These are phyloP conservation scores for Populus pruinosa DNA, from an alignment of 345 rosid genomes.

Conservation along the genomic window DNA sequence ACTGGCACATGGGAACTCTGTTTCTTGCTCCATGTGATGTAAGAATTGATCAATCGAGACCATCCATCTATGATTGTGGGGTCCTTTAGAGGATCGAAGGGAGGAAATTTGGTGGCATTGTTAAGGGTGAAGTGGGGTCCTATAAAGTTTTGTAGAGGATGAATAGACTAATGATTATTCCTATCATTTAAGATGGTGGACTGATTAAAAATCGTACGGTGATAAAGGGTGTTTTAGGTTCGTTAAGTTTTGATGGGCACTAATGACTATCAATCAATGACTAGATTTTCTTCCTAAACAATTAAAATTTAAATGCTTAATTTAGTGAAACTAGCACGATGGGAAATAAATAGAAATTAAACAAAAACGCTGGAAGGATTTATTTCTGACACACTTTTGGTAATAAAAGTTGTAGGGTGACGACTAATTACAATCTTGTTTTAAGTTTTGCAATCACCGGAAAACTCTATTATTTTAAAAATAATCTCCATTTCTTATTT, in stretches of 20 bases:
- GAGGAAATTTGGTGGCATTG: not conserved
- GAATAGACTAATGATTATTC: conserved; percentile 1
- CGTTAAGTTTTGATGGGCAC: not conserved
- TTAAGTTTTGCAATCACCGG: too few species aligned
- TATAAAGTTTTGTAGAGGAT: not conserved
- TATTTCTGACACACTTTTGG: not conserved
- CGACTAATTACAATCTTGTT: too few species aligned
- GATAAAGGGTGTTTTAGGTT: not conserved
- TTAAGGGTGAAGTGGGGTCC: not conserved
- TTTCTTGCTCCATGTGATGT: too few species aligned
- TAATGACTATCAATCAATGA: not conserved
- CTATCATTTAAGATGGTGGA: not conserved
- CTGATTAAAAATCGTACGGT: conserved; percentile 4
- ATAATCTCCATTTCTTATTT: too few species aligned
- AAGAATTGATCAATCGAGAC: not conserved
- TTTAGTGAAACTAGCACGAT: not conserved
- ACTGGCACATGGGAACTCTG: not conserved
- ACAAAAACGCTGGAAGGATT: not conserved
- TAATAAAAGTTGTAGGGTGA: not conserved
- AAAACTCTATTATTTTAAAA: too few species aligned
- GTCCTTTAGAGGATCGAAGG: not conserved
- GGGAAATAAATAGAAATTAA: not conserved
- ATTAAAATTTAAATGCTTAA: not conserved
- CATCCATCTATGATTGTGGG: not conserved
- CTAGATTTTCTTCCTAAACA: not conserved